Conservation (phyloP, 1,139 yeast species). For the Magnusiomyces suaveolens region DNA sequence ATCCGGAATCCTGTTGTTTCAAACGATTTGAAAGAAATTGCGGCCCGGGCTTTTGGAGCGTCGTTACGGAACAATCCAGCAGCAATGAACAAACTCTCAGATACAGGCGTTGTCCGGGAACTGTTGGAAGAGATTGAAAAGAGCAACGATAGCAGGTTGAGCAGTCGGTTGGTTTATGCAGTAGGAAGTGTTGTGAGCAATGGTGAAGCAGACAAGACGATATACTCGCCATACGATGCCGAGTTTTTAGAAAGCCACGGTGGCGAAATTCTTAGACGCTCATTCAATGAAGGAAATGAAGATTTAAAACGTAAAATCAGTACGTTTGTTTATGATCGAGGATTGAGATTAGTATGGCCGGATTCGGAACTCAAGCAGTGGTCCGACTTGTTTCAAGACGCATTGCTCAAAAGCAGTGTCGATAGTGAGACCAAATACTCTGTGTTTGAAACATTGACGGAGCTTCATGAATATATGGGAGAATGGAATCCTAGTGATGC, state of each 20-base stretch:
- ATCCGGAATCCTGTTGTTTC: conserved; percentile 17
- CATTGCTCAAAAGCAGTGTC: conserved; percentile 10
- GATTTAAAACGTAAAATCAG: conserved; percentile 14
- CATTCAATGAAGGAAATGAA: conserved; percentile 11
- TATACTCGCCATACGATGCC: background rate
- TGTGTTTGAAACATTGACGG: conserved; percentile 23
- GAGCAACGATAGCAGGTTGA: conserved; percentile 14
- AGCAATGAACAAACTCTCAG: conserved; percentile 38
- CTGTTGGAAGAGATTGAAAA: conserved; percentile 3
- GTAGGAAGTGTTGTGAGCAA: conserved; percentile 24
- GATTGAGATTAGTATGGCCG: conserved; percentile 13
- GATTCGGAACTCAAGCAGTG: conserved; percentile 17
- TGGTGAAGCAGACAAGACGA: conserved; percentile 9
- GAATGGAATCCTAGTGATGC: background rate
- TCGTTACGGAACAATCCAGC: conserved; percentile 60
- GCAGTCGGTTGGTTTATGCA: conserved; percentile 26
- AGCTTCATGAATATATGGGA: conserved; percentile 20
- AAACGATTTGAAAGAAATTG: conserved; percentile 23
- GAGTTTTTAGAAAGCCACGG: conserved; percentile 19
- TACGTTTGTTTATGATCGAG: conserved; percentile 13
- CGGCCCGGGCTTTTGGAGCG: conserved; percentile 32
- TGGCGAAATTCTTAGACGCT: conserved; percentile 17
- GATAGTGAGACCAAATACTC: conserved; percentile 10
- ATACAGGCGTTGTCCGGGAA: conserved; percentile 8
- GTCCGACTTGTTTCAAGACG: conserved; percentile 17